Conservation (phyloP, 2,329 filamentous ascomycete genomes). For the Arthrobotrys iridis region DNA sequence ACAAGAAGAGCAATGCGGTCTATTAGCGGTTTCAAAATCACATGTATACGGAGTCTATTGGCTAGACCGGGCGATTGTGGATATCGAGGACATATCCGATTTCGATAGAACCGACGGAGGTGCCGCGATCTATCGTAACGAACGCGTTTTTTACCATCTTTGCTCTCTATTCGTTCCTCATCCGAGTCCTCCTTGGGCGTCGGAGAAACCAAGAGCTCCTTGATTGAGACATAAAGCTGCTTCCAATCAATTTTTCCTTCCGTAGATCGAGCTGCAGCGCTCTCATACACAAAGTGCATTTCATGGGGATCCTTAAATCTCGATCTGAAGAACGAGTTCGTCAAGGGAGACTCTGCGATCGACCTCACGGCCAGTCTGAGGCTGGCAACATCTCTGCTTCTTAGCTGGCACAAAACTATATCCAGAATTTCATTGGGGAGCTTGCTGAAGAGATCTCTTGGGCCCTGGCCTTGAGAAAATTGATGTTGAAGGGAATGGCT, state of each 20-base stretch:
- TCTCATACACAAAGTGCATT: slow-evolving; percentile 53
- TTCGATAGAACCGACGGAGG: slow-evolving; percentile 45
- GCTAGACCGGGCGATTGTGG: slow-evolving; percentile 48
- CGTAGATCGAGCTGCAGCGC: slow-evolving; percentile 24
- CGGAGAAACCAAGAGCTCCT: slow-evolving; percentile 35
- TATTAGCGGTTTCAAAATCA: slow-evolving; percentile 50
- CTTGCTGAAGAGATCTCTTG: slow-evolving; percentile 43
- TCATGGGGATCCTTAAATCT: slow-evolving; percentile 52
- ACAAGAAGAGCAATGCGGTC: slow-evolving; percentile 46
- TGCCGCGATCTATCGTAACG: slow-evolving; percentile 34
- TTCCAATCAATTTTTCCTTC: slow-evolving; percentile 51
- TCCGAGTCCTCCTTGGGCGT: slow-evolving; percentile 34
- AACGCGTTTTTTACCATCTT: slow-evolving; percentile 32
- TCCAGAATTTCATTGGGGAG: slow-evolving; percentile 52
- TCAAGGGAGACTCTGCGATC: slow-evolving; percentile 47
- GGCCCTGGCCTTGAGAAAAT: slow-evolving; percentile 37
- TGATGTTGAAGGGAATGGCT: slow-evolving; percentile 23
- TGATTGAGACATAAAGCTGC: slow-evolving; percentile 42
- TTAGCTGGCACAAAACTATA: slow-evolving; percentile 46
- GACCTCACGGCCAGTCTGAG: slow-evolving; percentile 49
- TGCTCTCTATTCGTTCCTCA: slow-evolving; percentile 22
- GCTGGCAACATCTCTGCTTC: slow-evolving; percentile 39
- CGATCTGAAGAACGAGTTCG: slow-evolving; percentile 52
- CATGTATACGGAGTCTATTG: slow-evolving; percentile 50
- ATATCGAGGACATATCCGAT: slow-evolving; percentile 44